Evolutionary conservation across 176 grass and related monocot genomes (phyloP).

Genomic region (Rhynchospora tenuis): DNA sequence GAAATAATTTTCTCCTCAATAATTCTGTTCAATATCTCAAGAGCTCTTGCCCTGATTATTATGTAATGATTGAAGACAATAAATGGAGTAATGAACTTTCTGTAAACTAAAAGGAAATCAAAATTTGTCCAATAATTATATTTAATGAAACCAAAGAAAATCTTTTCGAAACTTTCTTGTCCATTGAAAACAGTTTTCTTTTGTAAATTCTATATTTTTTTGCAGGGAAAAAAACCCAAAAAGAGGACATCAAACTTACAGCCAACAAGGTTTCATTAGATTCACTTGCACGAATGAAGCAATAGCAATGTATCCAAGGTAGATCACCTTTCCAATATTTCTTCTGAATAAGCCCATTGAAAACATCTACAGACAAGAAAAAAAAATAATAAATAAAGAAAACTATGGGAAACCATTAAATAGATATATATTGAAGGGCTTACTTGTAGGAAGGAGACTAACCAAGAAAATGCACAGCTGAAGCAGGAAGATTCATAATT

Average conservation of each 20-base stretch:
- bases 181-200: conserved; percentile 5
- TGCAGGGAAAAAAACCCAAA: neutral
- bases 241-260: conserved; percentile 31
- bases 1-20: neutral
- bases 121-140: neutral
- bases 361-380: conserved; percentile 39
- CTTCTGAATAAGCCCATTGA: conserved; percentile 59
- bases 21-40: neutral
- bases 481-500: conserved; percentile 97
- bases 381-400: neutral
- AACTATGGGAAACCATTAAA: neutral
- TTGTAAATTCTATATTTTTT: neutral
- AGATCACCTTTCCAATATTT: conserved; percentile 67
- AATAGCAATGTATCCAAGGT: conserved; percentile 91
- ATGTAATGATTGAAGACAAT: neutral
- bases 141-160: neutral
- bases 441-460: conserved; percentile 2
- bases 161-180: neutral
- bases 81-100: neutral
- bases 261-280: conserved; percentile 59
- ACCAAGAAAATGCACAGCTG: conserved; percentile 83
- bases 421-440: conserved; percentile 32
- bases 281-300: conserved; percentile 84
- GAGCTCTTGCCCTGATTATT: neutral
- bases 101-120: neutral